Percentiles rank a stretch among this genome's conserved stretches.
Conservation (phyloP, 345 rosid species). For the Psidium guajava region DNA sequence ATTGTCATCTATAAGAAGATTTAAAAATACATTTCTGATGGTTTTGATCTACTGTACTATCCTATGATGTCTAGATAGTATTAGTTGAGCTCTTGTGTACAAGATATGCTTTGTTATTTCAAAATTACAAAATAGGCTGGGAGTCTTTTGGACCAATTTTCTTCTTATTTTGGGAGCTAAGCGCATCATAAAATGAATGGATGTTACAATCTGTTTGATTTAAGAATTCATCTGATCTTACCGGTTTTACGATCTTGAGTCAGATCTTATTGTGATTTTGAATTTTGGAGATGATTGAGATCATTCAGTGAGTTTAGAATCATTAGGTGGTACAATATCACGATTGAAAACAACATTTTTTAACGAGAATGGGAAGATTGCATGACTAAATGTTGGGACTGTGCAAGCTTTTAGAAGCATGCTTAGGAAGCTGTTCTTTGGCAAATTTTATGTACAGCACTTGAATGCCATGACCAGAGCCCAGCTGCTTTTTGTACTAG, state of each 20-base stretch:
- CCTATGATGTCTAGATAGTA: neutral
- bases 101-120: neutral
- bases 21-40: neutral
- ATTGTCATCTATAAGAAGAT: neutral
- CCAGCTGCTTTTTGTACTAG: neutral
- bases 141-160: neutral
- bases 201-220: neutral
- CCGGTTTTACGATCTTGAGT: neutral
- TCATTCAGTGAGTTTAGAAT: neutral
- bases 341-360: neutral
- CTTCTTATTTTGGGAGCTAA: neutral
- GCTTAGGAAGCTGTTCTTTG: neutral
- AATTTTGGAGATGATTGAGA: neutral
- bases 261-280: neutral
- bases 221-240: neutral
- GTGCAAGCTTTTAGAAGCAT: neutral
- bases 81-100: neutral
- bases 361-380: neutral
- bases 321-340: neutral
- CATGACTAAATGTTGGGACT: neutral
- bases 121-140: neutral
- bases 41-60: neutral
- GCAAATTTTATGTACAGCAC: neutral
- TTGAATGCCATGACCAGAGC: neutral
- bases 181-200: neutral